A percentile compares a stretch with the other conserved stretches of the same genome.
Conservation (phyloP, 1,139 yeast genomes). For the Yamadazyma pseudoaaseri region DNA sequence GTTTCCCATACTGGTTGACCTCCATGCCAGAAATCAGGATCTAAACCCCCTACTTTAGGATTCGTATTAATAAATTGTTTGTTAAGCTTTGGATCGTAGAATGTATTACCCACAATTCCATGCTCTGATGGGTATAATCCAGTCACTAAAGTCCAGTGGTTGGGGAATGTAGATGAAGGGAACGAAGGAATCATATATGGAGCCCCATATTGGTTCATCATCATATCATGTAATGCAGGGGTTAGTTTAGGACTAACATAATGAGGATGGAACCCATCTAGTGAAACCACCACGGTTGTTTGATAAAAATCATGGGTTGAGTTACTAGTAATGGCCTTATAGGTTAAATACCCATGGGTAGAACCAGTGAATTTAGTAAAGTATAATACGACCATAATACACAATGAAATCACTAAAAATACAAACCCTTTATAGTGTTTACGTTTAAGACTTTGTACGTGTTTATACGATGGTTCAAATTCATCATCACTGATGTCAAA, state of each 20-base stretch:
- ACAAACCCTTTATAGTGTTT: constrained; percentile 2
- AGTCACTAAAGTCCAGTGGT: constrained; percentile 88
- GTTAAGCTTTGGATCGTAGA: constrained; percentile 59
- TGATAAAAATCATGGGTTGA: constrained; percentile 75
- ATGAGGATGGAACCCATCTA: constrained; percentile 92
- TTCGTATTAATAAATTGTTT: constrained; percentile 66
- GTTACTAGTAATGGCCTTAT: constrained; percentile 37
- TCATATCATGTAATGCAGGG: constrained; percentile 64
- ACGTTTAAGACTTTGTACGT: not conserved
- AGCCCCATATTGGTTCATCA: constrained; percentile 58
- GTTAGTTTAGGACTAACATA: constrained; percentile 67
- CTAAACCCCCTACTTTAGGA: constrained; percentile 53
- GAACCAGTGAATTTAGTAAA: not conserved
- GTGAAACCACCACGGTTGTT: constrained; percentile 72
- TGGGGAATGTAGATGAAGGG: constrained; percentile 88
- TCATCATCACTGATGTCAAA: constrained; percentile 9
- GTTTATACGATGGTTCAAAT: not conserved
- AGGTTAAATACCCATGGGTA: not conserved
- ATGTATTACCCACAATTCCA: constrained; percentile 84
- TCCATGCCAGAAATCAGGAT: constrained; percentile 73
- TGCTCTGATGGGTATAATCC: constrained; percentile 83
- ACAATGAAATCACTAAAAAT: not conserved
- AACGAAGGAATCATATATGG: constrained; percentile 87
- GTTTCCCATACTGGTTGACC: constrained; percentile 91
- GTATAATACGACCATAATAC: not conserved